phyloP scores from a whole-genome alignment of 2,329 filamentous ascomycete species.

The Epichloe uncinata region DNA sequence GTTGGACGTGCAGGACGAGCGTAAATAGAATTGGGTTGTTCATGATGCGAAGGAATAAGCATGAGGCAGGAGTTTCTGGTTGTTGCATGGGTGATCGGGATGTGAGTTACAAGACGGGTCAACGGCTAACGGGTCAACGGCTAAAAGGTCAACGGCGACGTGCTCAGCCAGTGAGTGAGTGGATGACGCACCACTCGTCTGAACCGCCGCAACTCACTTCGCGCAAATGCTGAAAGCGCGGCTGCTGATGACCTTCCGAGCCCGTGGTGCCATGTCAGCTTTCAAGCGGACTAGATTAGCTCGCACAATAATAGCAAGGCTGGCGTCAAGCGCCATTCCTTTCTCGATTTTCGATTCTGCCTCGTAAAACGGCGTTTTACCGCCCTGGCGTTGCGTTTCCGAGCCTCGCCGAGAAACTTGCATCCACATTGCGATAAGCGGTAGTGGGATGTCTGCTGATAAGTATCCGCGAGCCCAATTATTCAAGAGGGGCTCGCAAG shows the following conservation, averaged over 20 bases:
- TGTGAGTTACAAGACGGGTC: neutral
- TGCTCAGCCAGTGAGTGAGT: no score
- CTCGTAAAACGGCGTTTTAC: constrained; percentile 18
- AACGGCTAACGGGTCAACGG: no score
- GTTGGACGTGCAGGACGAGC: constrained; percentile 58
- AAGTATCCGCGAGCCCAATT: neutral
- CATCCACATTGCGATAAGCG: neutral
- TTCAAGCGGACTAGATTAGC: neutral
- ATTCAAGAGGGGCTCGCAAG: neutral
- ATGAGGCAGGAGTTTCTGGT: neutral
- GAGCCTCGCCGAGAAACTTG: neutral
- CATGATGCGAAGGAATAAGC: neutral
- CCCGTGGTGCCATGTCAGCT: no score
- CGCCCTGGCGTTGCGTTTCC: constrained; percentile 5
- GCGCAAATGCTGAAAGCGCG: neutral
- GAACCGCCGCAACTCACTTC: neutral
- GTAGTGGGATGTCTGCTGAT: neutral
- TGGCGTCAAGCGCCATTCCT: neutral
- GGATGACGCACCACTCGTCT: no score
- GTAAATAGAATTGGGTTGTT: neutral
- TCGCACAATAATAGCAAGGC: neutral
- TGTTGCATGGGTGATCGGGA: constrained; percentile 2
- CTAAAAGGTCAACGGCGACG: neutral
- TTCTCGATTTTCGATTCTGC: constrained; percentile 18
- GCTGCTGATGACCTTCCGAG: neutral